Evolutionary conservation across 208 protist genomes (phyloP).

Genomic region (Trypanosoma grayi): DNA sequence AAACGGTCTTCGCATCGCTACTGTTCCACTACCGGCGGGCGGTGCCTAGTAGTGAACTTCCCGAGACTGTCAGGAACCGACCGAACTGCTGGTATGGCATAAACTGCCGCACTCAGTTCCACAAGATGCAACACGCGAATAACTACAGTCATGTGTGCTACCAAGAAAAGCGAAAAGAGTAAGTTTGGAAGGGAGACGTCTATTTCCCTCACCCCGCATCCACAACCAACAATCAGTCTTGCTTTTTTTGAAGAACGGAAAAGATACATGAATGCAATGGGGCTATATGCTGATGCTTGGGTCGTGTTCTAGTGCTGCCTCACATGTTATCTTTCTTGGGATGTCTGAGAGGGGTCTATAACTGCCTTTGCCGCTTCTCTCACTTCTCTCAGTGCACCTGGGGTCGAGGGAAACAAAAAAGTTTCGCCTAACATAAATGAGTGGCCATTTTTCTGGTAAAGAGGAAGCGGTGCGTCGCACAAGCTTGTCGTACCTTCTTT

Average conservation of each 20-base stretch:
- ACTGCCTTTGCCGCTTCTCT: too few relatives aligned
- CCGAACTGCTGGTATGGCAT: constrained; percentile 89
- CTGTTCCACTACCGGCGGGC: constrained; percentile 77
- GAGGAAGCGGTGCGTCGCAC: constrained; percentile 39
- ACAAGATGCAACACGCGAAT: constrained; percentile 79
- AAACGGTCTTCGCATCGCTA: constrained; percentile 51
- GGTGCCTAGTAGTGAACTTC: constrained; percentile 51
- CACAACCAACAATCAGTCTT: too few relatives aligned
- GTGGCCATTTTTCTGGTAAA: constrained; percentile 48
- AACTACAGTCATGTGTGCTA: constrained; percentile 89
- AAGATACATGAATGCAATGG: too few relatives aligned
- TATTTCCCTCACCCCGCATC: neutral
- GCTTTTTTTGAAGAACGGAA: too few relatives aligned
- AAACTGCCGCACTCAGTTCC: constrained; percentile 81
- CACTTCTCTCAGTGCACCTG: too few relatives aligned
- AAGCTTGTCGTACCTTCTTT: constrained; percentile 54
- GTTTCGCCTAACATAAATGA: constrained; percentile 33
- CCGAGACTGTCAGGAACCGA: constrained; percentile 50
- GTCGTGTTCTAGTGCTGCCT: too few relatives aligned
- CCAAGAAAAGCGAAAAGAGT: constrained; percentile 89
- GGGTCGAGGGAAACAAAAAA: neutral
- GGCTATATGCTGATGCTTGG: too few relatives aligned
- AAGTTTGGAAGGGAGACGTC: neutral
- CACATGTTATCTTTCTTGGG: too few relatives aligned
- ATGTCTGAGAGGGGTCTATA: too few relatives aligned